Evolutionary conservation across 2,329 filamentous ascomycete species (phyloP).

Genomic region (Bipolaris victoriae): DNA sequence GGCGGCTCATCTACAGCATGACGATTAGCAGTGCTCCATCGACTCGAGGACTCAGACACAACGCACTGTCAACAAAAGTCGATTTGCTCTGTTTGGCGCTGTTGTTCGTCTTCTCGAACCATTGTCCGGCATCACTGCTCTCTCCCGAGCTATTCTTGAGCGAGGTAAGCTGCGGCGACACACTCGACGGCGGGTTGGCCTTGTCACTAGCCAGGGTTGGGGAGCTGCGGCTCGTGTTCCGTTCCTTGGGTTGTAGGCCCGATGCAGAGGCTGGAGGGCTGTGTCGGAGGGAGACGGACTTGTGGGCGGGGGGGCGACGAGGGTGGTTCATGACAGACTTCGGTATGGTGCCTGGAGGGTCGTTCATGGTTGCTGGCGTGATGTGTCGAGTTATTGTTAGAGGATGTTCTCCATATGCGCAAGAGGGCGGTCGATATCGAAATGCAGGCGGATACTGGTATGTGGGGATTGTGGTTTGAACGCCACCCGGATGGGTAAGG

Average conservation of each 20-base stretch:
- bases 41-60: neutral
- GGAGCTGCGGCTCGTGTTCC: constrained; percentile 28
- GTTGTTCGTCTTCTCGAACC: constrained; percentile 61
- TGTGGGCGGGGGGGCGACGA: constrained; percentile 53
- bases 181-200: constrained; percentile 51
- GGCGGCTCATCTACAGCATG: constrained; percentile 49
- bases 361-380: constrained; percentile 28
- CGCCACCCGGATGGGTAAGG: neutral
- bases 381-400: constrained; percentile 15
- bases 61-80: constrained; percentile 52
- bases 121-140: constrained; percentile 59
- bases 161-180: constrained; percentile 40
- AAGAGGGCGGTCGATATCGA: constrained; percentile 2
- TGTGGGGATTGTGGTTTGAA: constrained; percentile 2
- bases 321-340: constrained; percentile 34
- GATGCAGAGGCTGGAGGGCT: constrained; percentile 30
- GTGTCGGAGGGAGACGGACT: constrained; percentile 56
- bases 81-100: constrained; percentile 49
- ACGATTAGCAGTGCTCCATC: constrained; percentile 5
- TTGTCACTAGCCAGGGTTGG: constrained; percentile 41
- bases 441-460: neutral
- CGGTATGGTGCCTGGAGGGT: constrained; percentile 28
- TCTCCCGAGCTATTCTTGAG: constrained; percentile 56
- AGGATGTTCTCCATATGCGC: constrained; percentile 26
- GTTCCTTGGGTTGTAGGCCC: constrained; percentile 6